A percentile compares a stretch with the other conserved stretches of the same genome.
These are phyloP conservation scores for Eucalyptus pauciflora DNA, from an alignment of 345 rosid genomes.

Conservation along the genomic window DNA sequence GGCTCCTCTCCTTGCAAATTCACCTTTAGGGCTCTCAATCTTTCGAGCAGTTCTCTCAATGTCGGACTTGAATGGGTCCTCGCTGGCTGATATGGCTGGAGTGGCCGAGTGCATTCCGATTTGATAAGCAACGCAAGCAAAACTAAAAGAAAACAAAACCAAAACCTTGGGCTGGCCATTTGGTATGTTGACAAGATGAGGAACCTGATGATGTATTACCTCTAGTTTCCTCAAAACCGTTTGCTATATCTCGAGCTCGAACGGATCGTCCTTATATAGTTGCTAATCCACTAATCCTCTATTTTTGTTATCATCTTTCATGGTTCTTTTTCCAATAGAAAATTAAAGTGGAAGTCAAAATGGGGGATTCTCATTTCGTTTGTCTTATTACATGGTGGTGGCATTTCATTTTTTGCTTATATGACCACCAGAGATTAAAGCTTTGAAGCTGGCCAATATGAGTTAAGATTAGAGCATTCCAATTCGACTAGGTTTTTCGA, in stretches of 20 bases:
- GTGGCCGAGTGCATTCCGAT: neutral
- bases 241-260: neutral
- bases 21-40: neutral
- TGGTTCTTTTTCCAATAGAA: neutral
- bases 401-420: neutral
- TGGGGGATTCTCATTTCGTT: neutral
- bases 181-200: neutral
- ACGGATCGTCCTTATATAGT: neutral
- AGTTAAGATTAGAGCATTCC: conserved; percentile 1
- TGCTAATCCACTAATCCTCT: neutral
- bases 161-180: conserved; percentile 14
- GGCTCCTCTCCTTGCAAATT: neutral
- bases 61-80: neutral
- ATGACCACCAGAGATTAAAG: neutral
- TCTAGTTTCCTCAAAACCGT: neutral
- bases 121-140: neutral
- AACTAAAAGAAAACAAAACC: conserved; percentile 2
- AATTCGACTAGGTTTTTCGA: neutral
- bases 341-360: neutral
- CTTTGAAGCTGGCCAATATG: conserved; percentile 3
- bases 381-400: neutral
- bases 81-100: neutral
- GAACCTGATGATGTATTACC: neutral
- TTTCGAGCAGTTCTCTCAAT: neutral
- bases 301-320: neutral